Conservation (phyloP, 169 alveolate genomes). For the Plasmodium ovale region DNA sequence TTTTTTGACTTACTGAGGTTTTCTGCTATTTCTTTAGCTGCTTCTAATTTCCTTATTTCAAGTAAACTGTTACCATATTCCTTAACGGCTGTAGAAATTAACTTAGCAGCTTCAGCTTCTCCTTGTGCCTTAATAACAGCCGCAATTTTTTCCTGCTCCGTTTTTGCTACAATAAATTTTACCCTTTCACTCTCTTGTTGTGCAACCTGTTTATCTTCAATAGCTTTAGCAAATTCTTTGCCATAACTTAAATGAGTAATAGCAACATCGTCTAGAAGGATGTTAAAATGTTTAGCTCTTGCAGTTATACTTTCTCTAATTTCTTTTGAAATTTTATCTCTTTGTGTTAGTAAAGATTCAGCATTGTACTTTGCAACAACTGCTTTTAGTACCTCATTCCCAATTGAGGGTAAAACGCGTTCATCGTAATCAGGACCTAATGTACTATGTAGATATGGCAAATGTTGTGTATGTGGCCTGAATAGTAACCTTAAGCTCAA, state of each 20-base stretch:
- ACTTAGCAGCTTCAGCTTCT: conserved; percentile 98
- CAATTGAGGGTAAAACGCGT: conserved; percentile 97
- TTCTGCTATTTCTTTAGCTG: conserved; percentile 97
- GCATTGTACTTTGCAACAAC: conserved; percentile 97
- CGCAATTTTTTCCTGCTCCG: conserved; percentile 96
- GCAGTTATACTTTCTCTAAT: conserved; percentile 93
- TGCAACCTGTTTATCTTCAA: conserved; percentile 98
- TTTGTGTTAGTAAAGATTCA: conserved; percentile 95
- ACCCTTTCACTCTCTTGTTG: conserved; percentile 98
- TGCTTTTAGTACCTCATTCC: conserved; percentile 97
- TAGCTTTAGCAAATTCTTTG: conserved; percentile 96
- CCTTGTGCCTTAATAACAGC: conserved; percentile 98
- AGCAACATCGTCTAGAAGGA: conserved; percentile 96
- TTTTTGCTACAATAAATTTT: conserved; percentile 95
- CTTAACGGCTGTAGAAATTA: conserved; percentile 95
- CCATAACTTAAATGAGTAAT: conserved; percentile 97
- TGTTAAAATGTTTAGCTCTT: conserved; percentile 95
- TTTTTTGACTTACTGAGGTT: conserved; percentile 93
- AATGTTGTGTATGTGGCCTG: conserved; percentile 92
- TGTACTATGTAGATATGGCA: conserved; percentile 93
- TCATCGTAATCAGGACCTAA: conserved; percentile 98
- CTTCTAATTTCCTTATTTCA: conserved; percentile 97
- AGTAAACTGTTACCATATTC: conserved; percentile 95
- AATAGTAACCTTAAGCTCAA: conserved; percentile 93
- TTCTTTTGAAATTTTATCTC: conserved; percentile 95